Conservation (phyloP, 2,329 filamentous ascomycete species). For the Colletotrichum gigasporum region DNA sequence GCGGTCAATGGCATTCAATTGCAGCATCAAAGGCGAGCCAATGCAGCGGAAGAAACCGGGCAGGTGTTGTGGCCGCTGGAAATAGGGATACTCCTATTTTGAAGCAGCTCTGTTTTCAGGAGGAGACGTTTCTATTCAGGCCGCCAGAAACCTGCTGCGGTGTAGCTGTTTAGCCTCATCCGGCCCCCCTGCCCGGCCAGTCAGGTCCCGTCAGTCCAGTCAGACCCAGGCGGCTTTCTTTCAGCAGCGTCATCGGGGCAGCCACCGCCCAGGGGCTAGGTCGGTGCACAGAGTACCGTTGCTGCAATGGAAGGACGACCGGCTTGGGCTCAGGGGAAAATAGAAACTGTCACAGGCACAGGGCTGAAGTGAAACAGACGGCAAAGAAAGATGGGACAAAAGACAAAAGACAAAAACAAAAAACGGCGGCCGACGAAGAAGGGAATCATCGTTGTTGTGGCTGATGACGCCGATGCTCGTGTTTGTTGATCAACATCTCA, state of each 20-base stretch:
- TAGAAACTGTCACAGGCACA: background rate
- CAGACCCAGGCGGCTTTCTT: too few species aligned
- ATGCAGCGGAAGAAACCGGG: slow-evolving; percentile 14
- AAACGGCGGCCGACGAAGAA: slow-evolving; percentile 3
- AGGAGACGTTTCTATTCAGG: slow-evolving; percentile 6
- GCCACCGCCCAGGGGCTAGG: background rate
- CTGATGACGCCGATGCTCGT: background rate
- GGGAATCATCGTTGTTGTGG: slow-evolving; percentile 5
- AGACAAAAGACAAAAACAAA: background rate
- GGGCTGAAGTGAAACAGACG: slow-evolving; percentile 19
- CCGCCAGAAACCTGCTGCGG: slow-evolving; percentile 17
- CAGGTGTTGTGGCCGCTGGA: background rate
- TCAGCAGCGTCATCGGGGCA: slow-evolving; percentile 8
- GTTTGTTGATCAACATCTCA: background rate
- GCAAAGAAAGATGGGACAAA: background rate
- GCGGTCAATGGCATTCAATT: slow-evolving; percentile 20
- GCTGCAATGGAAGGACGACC: background rate
- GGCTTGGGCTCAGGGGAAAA: background rate
- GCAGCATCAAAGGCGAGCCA: slow-evolving; percentile 14
- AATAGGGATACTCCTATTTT: slow-evolving; percentile 6
- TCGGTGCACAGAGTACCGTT: background rate
- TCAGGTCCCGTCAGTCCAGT: background rate
- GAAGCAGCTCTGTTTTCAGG: slow-evolving; percentile 15
- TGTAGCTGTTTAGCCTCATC: slow-evolving; percentile 30
- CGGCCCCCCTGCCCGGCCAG: slow-evolving; percentile 4